A percentile compares a stretch with the other conserved stretches of the same genome.
Conservation (phyloP, 2,329 filamentous ascomycete species). For the Neofusicoccum cordaticola region DNA sequence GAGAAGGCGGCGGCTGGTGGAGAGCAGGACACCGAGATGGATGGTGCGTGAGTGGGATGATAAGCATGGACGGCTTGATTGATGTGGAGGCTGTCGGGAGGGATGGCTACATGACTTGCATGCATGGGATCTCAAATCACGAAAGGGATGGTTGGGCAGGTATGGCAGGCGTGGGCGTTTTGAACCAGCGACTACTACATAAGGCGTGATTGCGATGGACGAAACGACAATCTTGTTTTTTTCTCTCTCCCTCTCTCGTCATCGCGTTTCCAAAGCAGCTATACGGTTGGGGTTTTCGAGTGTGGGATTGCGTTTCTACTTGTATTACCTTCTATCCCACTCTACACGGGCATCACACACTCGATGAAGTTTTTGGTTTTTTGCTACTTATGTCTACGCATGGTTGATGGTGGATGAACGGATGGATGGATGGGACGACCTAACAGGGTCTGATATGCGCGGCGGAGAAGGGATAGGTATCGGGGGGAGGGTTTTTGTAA, state of each 20-base stretch:
- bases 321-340: background rate
- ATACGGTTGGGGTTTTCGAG: too few relatives aligned
- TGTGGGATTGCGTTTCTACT: background rate
- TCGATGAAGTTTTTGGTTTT: too few relatives aligned
- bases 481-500: too few relatives aligned
- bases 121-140: background rate
- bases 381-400: too few relatives aligned
- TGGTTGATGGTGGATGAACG: too few relatives aligned
- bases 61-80: background rate
- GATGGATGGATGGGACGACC: too few relatives aligned
- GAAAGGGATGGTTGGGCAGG: background rate
- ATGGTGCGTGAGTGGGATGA: background rate
- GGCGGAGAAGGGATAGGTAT: too few relatives aligned
- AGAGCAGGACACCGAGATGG: slow-evolving; percentile 8
- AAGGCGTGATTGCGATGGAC: background rate
- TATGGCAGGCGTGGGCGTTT: background rate
- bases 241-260: background rate
- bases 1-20: background rate
- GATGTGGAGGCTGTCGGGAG: background rate
- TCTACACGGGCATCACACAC: background rate
- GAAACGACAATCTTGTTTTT: background rate
- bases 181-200: background rate
- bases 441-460: too few relatives aligned
- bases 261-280: too few relatives aligned
- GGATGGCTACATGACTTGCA: background rate